Evolutionary conservation across 306 rosid species (phyloP), one percentile per base, ranked within the genome.

Genomic region (Hippophae rhamnoides): DNA sequence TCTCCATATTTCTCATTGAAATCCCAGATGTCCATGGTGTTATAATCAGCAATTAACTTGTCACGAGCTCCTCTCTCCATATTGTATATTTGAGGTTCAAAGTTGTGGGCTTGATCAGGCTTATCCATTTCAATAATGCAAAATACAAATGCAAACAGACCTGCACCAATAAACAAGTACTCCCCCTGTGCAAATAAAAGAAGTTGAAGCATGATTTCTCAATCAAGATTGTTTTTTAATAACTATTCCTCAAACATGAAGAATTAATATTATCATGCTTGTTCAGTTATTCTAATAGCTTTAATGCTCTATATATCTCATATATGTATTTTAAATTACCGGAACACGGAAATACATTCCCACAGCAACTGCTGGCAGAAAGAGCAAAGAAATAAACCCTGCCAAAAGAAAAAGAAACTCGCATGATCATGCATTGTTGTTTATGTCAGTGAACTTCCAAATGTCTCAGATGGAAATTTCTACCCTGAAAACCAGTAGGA

Each of bases 401-500:
- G 79, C 69, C 23, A 71, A 73, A 52, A 48, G 63, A 53, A 67
- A n/a, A 60, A 64, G 61, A 25, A 52, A 53, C 38, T 14, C 47
- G 14, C 49, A 60, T 43, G 6, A 58, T 64, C 14, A 54, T 49
- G 46, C 43, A 25, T 2, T 45, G 18, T 45, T 41, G 51, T 13
- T 57, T 10, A 63, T 58, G 38, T 52, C 48, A 13, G 52, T 13
- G 53, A 60, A 62, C 26, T 55, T 48, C 18, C 1, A 49, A 59
- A 66, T 26, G 23, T 44, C 52, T 52, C 5, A 47, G 25, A 38
- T 41, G 58, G 51, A 45, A 3, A 13, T 47, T 47, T 61, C 18
- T 73, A 92, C 98, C 98, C 60, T 92, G 96, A 74, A 92, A 92
- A 61, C 98, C 95, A 2, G 96, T 85, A 13, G 98, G 96, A 12